phyloP scores from a whole-genome alignment of 768 basidiomycete species.

The Kondoa malvinella region DNA sequence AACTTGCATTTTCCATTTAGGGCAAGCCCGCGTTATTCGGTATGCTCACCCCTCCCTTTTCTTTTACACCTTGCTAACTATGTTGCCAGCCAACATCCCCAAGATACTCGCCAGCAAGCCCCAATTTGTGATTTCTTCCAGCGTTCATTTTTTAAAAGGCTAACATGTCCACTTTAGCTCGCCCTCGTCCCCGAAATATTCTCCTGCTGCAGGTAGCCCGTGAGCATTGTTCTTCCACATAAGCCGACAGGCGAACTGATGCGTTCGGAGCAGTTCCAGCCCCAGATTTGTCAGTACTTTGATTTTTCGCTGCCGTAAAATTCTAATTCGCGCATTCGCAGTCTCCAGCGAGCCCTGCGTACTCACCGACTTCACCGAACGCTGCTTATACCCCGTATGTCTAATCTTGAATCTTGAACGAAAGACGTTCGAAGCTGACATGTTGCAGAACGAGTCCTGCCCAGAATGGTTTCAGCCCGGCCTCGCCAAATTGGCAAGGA shows the following conservation, averaged over 20 bases:
- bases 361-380: slow-evolving; percentile 89
- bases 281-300: slow-evolving; percentile 10
- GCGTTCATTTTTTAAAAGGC: not conserved
- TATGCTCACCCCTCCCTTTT: slow-evolving; percentile 45
- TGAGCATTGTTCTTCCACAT: not conserved
- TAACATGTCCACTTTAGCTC: too few relatives aligned
- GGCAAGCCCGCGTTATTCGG: slow-evolving; percentile 67
- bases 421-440: too few relatives aligned
- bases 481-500: too few relatives aligned
- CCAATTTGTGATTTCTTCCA: not conserved
- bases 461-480: too few relatives aligned
- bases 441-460: too few relatives aligned
- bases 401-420: too few relatives aligned
- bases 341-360: slow-evolving; percentile 31
- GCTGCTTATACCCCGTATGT: too few relatives aligned
- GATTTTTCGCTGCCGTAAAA: slow-evolving; percentile 4
- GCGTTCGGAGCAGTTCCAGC: slow-evolving; percentile 7
- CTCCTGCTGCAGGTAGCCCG: slow-evolving; percentile 20
- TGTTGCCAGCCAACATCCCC: slow-evolving; percentile 78
- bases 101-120: slow-evolving; percentile 49
- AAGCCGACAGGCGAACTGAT: not conserved
- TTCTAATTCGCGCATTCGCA: slow-evolving; percentile 16
- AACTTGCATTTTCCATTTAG: slow-evolving; percentile 37
- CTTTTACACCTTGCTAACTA: slow-evolving; percentile 1
- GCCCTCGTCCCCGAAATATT: slow-evolving; percentile 44